These are phyloP conservation scores for Acidiella bohemica DNA, from an alignment of 495 filamentous ascomycete species.

Conservation along the genomic window DNA sequence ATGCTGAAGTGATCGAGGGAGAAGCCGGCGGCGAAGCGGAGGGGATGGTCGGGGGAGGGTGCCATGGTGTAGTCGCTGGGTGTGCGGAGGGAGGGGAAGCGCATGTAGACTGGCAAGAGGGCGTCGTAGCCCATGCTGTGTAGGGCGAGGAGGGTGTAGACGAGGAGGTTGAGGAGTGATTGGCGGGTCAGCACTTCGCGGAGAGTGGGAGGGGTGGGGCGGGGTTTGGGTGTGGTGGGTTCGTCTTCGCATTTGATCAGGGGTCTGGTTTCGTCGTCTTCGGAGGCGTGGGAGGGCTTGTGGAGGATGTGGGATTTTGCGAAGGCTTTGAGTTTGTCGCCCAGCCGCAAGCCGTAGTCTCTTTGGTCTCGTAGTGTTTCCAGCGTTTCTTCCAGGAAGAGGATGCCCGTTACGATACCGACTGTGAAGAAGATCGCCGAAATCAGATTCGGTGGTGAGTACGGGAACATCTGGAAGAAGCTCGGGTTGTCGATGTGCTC, in stretches of 20 bases:
- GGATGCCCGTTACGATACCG: slow-evolving; percentile 52
- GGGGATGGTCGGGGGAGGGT: slow-evolving; percentile 44
- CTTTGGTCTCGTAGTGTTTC: slow-evolving; percentile 45
- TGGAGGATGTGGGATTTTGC: slow-evolving; percentile 11
- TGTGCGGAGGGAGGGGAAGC: slow-evolving; percentile 41
- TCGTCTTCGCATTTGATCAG: slow-evolving; percentile 12
- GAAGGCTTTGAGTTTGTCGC: slow-evolving; percentile 31
- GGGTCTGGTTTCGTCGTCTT: slow-evolving; percentile 21
- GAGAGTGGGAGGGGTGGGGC: slow-evolving; percentile 29
- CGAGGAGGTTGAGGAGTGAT: slow-evolving; percentile 58
- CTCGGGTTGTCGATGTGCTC: slow-evolving; percentile 38
- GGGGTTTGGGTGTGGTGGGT: slow-evolving; percentile 20
- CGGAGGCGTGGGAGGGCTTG: background rate
- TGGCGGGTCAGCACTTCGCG: slow-evolving; percentile 62
- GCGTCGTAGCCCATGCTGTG: slow-evolving; percentile 72
- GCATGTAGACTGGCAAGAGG: slow-evolving; percentile 67
- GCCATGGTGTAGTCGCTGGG: background rate
- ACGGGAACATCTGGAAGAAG: slow-evolving; percentile 64
- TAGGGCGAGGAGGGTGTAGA: slow-evolving; percentile 61
- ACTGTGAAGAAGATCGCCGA: slow-evolving; percentile 55
- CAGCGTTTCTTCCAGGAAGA: slow-evolving; percentile 72
- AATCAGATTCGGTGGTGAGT: slow-evolving; percentile 70
- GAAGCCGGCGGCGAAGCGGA: slow-evolving; percentile 69
- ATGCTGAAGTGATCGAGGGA: slow-evolving; percentile 46
- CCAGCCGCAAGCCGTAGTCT: slow-evolving; percentile 59